These are phyloP conservation scores for Corynespora cassiicola DNA, from an alignment of 2,329 filamentous ascomycete genomes.

Conservation along the genomic window DNA sequence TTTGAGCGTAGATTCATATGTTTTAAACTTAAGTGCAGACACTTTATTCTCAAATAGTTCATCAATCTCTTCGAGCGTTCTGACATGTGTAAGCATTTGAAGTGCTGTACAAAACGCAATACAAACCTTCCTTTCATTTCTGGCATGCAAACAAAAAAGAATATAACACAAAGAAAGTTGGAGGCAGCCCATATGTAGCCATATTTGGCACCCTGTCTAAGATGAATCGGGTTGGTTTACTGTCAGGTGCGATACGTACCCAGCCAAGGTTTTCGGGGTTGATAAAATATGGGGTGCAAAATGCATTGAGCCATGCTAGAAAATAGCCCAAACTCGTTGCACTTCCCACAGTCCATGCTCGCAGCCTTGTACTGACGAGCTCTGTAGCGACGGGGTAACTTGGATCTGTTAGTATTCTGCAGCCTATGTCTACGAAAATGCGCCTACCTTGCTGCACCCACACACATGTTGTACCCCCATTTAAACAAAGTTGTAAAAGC, in stretches of 20 bases:
- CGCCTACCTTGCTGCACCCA: too few relatives aligned
- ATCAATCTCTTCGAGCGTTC: conserved; percentile 21
- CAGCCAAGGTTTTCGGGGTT: conserved; percentile 39
- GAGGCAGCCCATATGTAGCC: conserved; percentile 19
- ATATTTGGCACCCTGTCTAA: conserved; percentile 11
- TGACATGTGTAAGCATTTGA: too few relatives aligned
- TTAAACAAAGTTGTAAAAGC: too few relatives aligned
- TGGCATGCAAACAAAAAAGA: conserved; percentile 68
- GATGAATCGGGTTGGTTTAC: too few relatives aligned
- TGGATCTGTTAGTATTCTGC: too few relatives aligned
- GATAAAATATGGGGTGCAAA: conserved; percentile 43
- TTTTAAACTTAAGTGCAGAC: too few relatives aligned
- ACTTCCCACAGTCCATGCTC: conserved; percentile 30
- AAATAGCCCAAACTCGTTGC: conserved; percentile 13
- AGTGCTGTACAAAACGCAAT: too few relatives aligned
- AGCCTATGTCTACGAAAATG: too few relatives aligned
- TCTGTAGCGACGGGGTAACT: conserved; percentile 34
- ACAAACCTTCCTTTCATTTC: conserved; percentile 42
- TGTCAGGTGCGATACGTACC: too few relatives aligned
- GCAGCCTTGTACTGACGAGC: conserved; percentile 27
- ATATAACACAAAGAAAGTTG: conserved; percentile 53
- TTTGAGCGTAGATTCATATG: too few relatives aligned
- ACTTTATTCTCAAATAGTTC: conserved; percentile 19
- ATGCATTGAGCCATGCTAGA: conserved; percentile 35
- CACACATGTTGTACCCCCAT: too few relatives aligned